A percentile compares a stretch with the other conserved stretches of the same genome.
These are phyloP conservation scores for Populus deltoides DNA, from an alignment of 345 rosid species.

Conservation along the genomic window DNA sequence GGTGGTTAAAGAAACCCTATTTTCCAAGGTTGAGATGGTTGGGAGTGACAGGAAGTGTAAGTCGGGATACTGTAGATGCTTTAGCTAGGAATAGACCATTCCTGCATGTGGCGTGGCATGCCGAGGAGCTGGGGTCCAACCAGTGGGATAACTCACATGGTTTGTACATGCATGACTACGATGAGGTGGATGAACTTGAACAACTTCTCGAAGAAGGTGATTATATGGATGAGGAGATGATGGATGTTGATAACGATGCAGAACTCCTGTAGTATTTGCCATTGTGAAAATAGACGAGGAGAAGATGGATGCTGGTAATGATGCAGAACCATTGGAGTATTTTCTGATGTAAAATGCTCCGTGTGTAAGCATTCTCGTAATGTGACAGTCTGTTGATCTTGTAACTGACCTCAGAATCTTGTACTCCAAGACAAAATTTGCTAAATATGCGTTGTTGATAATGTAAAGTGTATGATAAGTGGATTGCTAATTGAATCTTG, in stretches of 20 bases:
- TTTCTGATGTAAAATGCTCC: background rate
- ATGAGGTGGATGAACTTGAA: conserved; percentile 55
- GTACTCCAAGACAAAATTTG: background rate
- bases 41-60: conserved; percentile 75
- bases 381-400: background rate
- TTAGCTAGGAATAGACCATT: conserved; percentile 70
- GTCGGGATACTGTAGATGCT: conserved; percentile 76
- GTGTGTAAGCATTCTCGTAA: background rate
- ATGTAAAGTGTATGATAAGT: background rate
- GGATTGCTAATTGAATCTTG: too few relatives aligned
- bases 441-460: background rate
- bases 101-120: conserved; percentile 61
- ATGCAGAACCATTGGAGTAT: conserved; percentile 6
- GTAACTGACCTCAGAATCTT: background rate
- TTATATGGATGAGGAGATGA: conserved; percentile 37
- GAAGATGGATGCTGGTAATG: conserved; percentile 32
- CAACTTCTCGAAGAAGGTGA: conserved; percentile 37
- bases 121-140: conserved; percentile 72
- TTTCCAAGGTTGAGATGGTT: conserved; percentile 87
- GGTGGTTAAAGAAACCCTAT: conserved; percentile 84
- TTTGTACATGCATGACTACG: conserved; percentile 41
- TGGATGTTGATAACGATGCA: conserved; percentile 25
- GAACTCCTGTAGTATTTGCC: background rate
- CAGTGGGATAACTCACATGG: conserved; percentile 56
- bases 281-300: conserved; percentile 30